A percentile compares a stretch with the other conserved stretches of the same genome.
phyloP scores from a whole-genome alignment of 306 rosid species.

The Citrullus mucosospermus region DNA sequence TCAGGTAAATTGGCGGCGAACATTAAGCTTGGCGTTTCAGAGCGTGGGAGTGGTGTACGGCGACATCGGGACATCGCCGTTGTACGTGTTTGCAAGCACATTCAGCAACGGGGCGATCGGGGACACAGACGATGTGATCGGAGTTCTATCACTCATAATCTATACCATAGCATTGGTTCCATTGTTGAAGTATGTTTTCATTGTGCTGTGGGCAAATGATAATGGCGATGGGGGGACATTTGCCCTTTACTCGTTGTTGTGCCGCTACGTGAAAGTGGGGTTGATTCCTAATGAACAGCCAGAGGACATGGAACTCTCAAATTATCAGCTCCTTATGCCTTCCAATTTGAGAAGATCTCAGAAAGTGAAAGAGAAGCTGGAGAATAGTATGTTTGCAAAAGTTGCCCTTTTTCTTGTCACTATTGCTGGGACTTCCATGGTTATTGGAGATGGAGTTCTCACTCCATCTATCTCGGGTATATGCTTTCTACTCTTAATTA shows the following conservation, averaged over 20 bases:
- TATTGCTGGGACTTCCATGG: constrained; percentile 63
- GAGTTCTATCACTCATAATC: constrained; percentile 59
- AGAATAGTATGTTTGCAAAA: constrained; percentile 22
- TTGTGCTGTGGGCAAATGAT: constrained; percentile 68
- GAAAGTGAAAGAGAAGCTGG: constrained; percentile 26
- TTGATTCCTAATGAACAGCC: constrained; percentile 57
- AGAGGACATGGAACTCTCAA: constrained; percentile 54
- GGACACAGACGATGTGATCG: constrained; percentile 35
- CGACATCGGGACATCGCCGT: constrained; percentile 86
- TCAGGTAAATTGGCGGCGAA: constrained; percentile 30
- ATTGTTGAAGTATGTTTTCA: constrained; percentile 57
- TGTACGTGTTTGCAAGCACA: constrained; percentile 48
- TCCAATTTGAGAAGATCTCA: constrained; percentile 34
- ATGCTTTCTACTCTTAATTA: neutral
- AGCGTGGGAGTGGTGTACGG: constrained; percentile 77
- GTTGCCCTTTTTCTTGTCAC: constrained; percentile 33
- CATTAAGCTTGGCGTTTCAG: constrained; percentile 61
- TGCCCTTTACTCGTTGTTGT: constrained; percentile 57
- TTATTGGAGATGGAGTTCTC: constrained; percentile 73
- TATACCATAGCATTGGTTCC: constrained; percentile 54
- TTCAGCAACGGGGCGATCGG: constrained; percentile 18
- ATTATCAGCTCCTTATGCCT: constrained; percentile 31
- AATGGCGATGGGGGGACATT: constrained; percentile 81
- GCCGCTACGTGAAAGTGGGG: constrained; percentile 42
- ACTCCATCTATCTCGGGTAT: constrained; percentile 71